phyloP scores from a whole-genome alignment of 1,139 yeast genomes.

The Suhomyces choctaworum region DNA sequence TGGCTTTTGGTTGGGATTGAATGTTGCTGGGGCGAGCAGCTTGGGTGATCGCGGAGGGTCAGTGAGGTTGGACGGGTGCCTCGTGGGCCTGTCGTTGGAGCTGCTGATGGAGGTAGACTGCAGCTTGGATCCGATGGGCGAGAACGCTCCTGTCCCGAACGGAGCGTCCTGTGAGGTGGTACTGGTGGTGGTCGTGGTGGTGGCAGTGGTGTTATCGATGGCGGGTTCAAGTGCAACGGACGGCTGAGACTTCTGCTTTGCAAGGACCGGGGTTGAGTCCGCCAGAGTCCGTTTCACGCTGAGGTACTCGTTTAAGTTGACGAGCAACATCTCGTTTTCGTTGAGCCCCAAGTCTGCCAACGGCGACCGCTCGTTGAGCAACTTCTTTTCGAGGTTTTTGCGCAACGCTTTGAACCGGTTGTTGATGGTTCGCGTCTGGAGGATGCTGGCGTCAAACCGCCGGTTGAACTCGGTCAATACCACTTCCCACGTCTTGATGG shows the following conservation, averaged over 20 bases:
- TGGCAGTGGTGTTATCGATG: too few relatives aligned
- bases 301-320: slow-evolving; percentile 21
- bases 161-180: too few relatives aligned
- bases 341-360: slow-evolving; percentile 20
- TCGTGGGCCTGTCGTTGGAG: background rate
- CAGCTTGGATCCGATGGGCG: background rate
- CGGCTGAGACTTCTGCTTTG: too few relatives aligned
- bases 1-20: background rate
- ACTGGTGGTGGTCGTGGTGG: too few relatives aligned
- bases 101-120: slow-evolving; percentile 2
- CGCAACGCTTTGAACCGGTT: slow-evolving; percentile 29
- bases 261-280: background rate
- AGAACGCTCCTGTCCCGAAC: too few relatives aligned
- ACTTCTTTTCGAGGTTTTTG: slow-evolving; percentile 25
- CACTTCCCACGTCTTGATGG: slow-evolving; percentile 31
- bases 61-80: background rate
- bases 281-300: background rate
- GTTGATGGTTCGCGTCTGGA: slow-evolving; percentile 33
- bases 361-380: slow-evolving; percentile 18
- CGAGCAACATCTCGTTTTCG: slow-evolving; percentile 30
- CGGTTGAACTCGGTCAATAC: slow-evolving; percentile 28
- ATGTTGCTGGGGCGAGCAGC: background rate
- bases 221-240: too few relatives aligned
- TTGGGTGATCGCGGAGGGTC: background rate
- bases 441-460: slow-evolving; percentile 20